phyloP scores from a whole-genome alignment of 768 basidiomycete genomes.

The Lactarius hatsudake region DNA sequence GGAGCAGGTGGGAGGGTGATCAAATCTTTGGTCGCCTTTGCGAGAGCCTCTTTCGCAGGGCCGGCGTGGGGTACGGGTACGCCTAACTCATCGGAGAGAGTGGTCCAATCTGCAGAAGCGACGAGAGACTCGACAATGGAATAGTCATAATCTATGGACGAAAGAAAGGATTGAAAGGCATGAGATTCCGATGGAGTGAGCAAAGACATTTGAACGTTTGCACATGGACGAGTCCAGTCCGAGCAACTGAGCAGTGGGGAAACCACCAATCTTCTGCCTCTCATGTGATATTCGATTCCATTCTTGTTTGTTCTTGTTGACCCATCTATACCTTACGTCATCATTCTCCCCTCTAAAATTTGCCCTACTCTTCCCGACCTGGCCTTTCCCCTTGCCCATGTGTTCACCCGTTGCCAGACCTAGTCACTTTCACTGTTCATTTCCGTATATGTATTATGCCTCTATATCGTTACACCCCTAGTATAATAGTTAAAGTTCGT shows the following conservation, averaged over 20 bases:
- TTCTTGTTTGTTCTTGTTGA: slow-evolving; percentile 18
- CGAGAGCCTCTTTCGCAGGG: slow-evolving; percentile 57
- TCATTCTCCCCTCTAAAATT: neutral
- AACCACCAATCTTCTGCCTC: neutral
- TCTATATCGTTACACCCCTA: neutral
- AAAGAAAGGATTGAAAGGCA: slow-evolving; percentile 29
- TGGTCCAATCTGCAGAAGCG: slow-evolving; percentile 27
- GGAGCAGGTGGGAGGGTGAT: slow-evolving; percentile 57
- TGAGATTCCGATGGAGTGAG: slow-evolving; percentile 29
- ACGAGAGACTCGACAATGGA: slow-evolving; percentile 27
- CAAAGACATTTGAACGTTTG: slow-evolving; percentile 23
- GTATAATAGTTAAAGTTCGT: neutral
- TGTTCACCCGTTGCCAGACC: neutral
- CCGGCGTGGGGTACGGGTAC: slow-evolving; percentile 41
- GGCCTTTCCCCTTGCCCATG: too few relatives aligned
- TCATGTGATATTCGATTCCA: slow-evolving; percentile 25
- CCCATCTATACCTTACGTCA: neutral
- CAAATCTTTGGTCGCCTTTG: slow-evolving; percentile 80
- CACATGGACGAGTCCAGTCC: slow-evolving; percentile 22
- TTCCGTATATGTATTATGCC: neutral
- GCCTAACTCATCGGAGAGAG: slow-evolving; percentile 40
- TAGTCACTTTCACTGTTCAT: neutral
- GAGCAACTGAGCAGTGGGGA: slow-evolving; percentile 10
- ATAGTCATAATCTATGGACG: slow-evolving; percentile 28
- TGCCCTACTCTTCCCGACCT: neutral